Evolutionary conservation across 805 yeast species (phyloP).

Genomic region (Myxozyma vanderwaltii): DNA sequence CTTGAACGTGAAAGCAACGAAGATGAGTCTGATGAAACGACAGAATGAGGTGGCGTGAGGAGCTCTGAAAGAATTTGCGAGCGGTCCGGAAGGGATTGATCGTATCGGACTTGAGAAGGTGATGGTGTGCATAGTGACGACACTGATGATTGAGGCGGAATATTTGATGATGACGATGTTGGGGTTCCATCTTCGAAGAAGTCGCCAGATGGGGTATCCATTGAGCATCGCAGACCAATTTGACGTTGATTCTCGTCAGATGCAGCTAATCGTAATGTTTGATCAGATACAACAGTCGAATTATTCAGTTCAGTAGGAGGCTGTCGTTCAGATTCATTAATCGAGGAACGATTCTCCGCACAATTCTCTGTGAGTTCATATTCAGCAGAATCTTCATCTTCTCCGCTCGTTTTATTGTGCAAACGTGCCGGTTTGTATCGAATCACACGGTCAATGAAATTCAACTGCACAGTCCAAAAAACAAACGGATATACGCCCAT

Average conservation of each 20-base stretch:
- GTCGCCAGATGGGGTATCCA: neutral
- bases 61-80: constrained; percentile 2
- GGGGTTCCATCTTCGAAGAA: neutral
- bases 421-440: neutral
- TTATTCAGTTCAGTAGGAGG: too few relatives aligned
- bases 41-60: constrained; percentile 3
- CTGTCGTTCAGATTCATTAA: too few relatives aligned
- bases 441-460: constrained; percentile 18
- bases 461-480: constrained; percentile 13
- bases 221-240: neutral
- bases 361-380: neutral
- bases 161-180: neutral
- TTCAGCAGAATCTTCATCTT: neutral
- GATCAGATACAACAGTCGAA: too few relatives aligned
- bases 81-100: neutral
- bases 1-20: neutral
- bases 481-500: constrained; percentile 18
- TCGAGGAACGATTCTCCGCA: too few relatives aligned
- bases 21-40: neutral
- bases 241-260: too few relatives aligned
- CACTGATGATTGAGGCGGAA: neutral
- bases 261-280: too few relatives aligned
- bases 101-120: neutral
- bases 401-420: neutral
- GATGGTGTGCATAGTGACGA: neutral